Evolutionary conservation across 495 filamentous ascomycete genomes (phyloP), one percentile per base, ranked within the genome.

Genomic region (Acidiella bohemica): DNA sequence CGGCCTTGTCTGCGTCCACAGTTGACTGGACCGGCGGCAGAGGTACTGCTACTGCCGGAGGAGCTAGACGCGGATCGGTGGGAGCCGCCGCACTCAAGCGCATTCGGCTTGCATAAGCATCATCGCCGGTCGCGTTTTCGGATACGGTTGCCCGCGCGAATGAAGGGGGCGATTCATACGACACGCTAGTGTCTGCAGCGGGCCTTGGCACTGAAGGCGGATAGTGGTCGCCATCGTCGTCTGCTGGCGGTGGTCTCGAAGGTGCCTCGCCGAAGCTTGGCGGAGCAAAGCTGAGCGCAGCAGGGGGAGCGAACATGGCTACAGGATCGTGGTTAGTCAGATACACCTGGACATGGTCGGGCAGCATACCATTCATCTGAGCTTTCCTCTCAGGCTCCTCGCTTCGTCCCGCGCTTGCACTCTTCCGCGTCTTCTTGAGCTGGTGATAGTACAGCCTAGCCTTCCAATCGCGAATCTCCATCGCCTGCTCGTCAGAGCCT

Each of bases 401-500:
- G 17, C 27, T 31, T 10, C 17, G 1, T 13, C 20, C 32, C 35
- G 31, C 8, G 21, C 27, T 14, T n/a, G 35, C 21, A n/a, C n/a
- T n/a, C 31, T 47, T 47, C 36, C 45, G 39, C 11, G 19, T 29
- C 13, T 32, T 61, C 30, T 56, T 65, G 55, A 73, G 72, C 14
- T 73, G 71, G 61, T 87, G 82, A 14, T 78, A 77, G 58, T 92
- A 92, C 17, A 94, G 64, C 19, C 77, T 61, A 18, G 80, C 79
- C 52, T 92, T 92, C 88, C 88, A 96, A 41, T 94, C 86, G 26
- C 74, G 67, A 14, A 87, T 70, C 58, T 90, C 83, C 0, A 67
- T 56, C 29, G 86, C 71, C 48, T 80, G 78, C 57, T 94, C 88
- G 22, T 93, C 86, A 46, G 84, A 88, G n/a, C 77, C 66, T 32